A percentile compares a stretch with the other conserved stretches of the same genome.
These are phyloP conservation scores for Westerdykella aurantiaca DNA, from an alignment of 2,329 filamentous ascomycete species.

Conservation along the genomic window DNA sequence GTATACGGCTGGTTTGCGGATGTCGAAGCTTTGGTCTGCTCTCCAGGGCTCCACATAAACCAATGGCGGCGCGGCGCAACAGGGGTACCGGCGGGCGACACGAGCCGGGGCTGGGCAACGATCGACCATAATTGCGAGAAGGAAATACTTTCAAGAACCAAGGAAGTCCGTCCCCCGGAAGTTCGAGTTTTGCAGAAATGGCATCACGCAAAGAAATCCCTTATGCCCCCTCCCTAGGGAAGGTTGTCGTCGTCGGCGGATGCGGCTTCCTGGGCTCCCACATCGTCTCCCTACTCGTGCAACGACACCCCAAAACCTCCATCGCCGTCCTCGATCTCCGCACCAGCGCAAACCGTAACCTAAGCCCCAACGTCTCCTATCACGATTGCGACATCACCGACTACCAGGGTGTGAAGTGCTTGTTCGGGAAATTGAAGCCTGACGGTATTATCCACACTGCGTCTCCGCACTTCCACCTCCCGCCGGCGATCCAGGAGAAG, in stretches of 20 bases:
- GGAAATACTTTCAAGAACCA: no score
- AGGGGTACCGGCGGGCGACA: no score
- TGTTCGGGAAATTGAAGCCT: constrained; percentile 42
- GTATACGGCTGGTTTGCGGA: background rate
- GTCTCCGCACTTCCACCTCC: constrained; percentile 39
- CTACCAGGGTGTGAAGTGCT: constrained; percentile 34
- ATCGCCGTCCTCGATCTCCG: constrained; percentile 46
- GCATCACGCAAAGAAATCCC: background rate
- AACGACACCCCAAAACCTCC: constrained; percentile 36
- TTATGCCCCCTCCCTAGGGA: constrained; percentile 34
- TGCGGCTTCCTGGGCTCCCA: constrained; percentile 49
- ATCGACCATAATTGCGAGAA: no score
- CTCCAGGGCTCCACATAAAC: no score
- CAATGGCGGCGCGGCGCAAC: no score
- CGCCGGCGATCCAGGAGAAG: constrained; percentile 41
- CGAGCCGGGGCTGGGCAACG: no score
- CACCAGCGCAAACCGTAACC: constrained; percentile 36
- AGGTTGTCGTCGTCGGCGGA: constrained; percentile 47
- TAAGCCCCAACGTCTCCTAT: constrained; percentile 42
- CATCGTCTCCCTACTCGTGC: constrained; percentile 45
- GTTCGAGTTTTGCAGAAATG: background rate
- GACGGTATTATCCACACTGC: constrained; percentile 49
- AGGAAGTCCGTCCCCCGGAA: no score
- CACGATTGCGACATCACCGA: constrained; percentile 48
- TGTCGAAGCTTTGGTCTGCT: no score